Conservation (phyloP, 192 early-diverging fungal genomes). For the Backusella tarrabulga region DNA sequence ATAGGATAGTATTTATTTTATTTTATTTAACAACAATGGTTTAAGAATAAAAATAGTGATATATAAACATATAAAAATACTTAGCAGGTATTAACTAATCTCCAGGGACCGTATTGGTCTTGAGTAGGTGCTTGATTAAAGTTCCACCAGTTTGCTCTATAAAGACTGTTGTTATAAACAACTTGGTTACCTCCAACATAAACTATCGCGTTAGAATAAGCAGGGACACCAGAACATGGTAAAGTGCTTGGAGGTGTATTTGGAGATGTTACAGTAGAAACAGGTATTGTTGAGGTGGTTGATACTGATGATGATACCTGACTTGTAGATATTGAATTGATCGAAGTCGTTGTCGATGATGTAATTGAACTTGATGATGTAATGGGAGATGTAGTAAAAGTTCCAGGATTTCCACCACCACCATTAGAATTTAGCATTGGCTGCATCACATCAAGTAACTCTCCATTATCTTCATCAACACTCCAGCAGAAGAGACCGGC, state of each 20-base stretch:
- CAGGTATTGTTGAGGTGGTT: not conserved
- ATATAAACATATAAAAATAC: not conserved
- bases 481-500: constrained; percentile 68
- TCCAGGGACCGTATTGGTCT: not conserved
- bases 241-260: not conserved
- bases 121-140: constrained; percentile 29
- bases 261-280: not conserved
- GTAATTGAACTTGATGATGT: not conserved
- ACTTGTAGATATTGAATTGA: not conserved
- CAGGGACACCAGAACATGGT: constrained; percentile 22
- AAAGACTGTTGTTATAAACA: constrained; percentile 37
- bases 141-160: constrained; percentile 47
- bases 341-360: not conserved
- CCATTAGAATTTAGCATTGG: not conserved
- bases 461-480: constrained; percentile 65
- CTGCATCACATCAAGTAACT: constrained; percentile 44
- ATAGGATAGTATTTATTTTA: not conserved
- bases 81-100: not conserved
- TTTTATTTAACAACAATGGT: not conserved
- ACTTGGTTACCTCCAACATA: constrained; percentile 40
- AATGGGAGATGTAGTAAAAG: constrained; percentile 26
- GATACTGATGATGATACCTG: not conserved
- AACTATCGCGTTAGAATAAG: constrained; percentile 21
- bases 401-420: not conserved
- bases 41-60: not conserved